Evolutionary conservation across 305 asterid genomes (phyloP).

Genomic region (Solanum hybrid): DNA sequence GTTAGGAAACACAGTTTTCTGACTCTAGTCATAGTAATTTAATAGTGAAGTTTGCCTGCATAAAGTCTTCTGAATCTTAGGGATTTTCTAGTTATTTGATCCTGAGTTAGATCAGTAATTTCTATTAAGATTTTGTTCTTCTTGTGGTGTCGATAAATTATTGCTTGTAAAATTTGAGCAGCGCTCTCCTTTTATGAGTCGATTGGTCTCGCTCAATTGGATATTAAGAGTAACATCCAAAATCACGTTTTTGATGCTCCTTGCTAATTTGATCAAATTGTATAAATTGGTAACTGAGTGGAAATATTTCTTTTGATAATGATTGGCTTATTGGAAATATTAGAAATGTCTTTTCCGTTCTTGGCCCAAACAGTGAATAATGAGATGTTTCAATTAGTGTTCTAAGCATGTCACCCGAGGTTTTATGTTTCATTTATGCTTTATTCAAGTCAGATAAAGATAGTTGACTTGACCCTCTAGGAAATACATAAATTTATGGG

Average conservation of each 20-base stretch:
- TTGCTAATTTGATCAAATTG: background rate
- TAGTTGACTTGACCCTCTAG: background rate
- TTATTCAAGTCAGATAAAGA: background rate
- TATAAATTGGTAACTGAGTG: background rate
- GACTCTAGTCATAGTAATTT: background rate
- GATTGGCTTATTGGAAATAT: background rate
- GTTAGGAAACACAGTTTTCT: background rate
- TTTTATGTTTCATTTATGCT: background rate
- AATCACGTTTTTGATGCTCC: background rate
- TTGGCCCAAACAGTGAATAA: background rate
- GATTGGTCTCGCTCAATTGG: background rate
- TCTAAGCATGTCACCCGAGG: background rate
- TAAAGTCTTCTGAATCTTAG: background rate
- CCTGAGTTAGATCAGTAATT: background rate
- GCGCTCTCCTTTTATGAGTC: background rate
- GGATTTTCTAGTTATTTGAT: background rate
- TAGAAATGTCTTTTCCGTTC: background rate
- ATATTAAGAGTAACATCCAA: background rate
- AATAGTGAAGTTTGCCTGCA: background rate
- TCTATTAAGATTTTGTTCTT: background rate
- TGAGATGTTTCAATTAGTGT: background rate
- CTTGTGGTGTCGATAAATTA: background rate
- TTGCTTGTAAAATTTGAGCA: background rate
- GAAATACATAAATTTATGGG: background rate
- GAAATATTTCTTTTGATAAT: background rate